Percentiles rank a stretch among this genome's conserved stretches.
phyloP scores from a whole-genome alignment of 306 rosid species.

The Cicer yamashitae region DNA sequence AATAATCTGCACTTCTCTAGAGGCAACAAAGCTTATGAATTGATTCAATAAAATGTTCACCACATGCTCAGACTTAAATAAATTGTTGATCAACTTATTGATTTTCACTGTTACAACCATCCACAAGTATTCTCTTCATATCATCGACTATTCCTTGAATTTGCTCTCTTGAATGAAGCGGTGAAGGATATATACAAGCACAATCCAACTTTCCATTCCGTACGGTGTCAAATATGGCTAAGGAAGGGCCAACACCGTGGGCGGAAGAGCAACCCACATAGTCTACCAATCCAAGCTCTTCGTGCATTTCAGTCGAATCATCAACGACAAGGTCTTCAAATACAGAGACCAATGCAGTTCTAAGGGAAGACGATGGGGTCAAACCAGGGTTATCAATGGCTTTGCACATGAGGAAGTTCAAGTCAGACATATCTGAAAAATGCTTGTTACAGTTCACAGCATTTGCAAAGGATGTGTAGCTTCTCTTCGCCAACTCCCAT shows the following conservation, averaged over 20 bases:
- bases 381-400: conserved; percentile 87
- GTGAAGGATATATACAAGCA: conserved; percentile 74
- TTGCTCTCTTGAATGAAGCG: conserved; percentile 86
- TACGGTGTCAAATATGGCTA: conserved; percentile 78
- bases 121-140: conserved; percentile 76
- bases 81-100: conserved; percentile 43
- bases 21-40: conserved; percentile 17
- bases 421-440: conserved; percentile 91
- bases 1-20: neutral
- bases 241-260: conserved; percentile 90
- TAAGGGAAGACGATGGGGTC: conserved; percentile 74
- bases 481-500: conserved; percentile 83
- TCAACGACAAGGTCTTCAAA: conserved; percentile 77
- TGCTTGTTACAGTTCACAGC: conserved; percentile 81
- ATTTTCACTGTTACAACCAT: conserved; percentile 46
- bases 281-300: conserved; percentile 72
- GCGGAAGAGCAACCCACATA: conserved; percentile 77
- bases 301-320: conserved; percentile 43
- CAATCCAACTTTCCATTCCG: conserved; percentile 71
- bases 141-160: conserved; percentile 63
- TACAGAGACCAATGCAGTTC: conserved; percentile 81
- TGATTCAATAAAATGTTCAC: conserved; percentile 5
- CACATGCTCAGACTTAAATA: neutral
- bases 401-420: conserved; percentile 90
- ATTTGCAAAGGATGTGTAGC: conserved; percentile 60